Base-by-base conservation (phyloP, 2,329 filamentous ascomycete genomes). In the Alternaria consortialis region DNA sequence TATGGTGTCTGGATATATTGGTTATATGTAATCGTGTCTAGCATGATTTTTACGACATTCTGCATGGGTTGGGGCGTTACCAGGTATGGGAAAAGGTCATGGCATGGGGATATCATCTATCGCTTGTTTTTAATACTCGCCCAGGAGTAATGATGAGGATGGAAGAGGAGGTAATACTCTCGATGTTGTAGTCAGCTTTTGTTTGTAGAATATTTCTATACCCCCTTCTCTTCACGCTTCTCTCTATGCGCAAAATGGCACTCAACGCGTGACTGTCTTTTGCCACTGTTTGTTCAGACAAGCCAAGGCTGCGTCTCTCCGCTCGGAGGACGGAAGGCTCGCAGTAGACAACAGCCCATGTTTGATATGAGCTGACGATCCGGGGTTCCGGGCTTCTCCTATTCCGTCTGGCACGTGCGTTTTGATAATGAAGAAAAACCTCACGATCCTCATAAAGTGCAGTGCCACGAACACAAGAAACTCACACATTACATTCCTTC, bases 321-420 rank as follows among this genome's bases (percentile, higher is more conserved):
- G 11, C 44, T 36, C 55, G 47, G 47, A 58, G 46, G 29, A 53
- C 47, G 55, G 47, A 31, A 36, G 20, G 3, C 23, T 27, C 17
- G 11, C 4, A 20, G 32, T 20, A n/a, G 17, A 17, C n/a, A 47
- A 34, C 56, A 59, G 43, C 8, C 51, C 51, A 59, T 42, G 27
- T 34, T 43, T 2, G 9, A 29, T 7, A 55, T 59, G 56, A 59
- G 20, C 52, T 43, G 47, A 47, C 23, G 12, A 53, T 60, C 42
- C 56, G 60, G 55, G 23, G 20, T 40, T 36, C 36, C 60, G 60
- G 60, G 50, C 36, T 60, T 48, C 47, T 48, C 42, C 52, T 53
- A 9, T 47, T 53, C 56, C 47, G 59, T 29, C 11, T 40, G 60
- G 53, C 56, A 60, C 60, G 61, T 63, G 61, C 57, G 37, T 34